Base-by-base conservation (phyloP, 2,329 filamentous ascomycete species). In the Pseudogymnoascus sp. region DNA sequence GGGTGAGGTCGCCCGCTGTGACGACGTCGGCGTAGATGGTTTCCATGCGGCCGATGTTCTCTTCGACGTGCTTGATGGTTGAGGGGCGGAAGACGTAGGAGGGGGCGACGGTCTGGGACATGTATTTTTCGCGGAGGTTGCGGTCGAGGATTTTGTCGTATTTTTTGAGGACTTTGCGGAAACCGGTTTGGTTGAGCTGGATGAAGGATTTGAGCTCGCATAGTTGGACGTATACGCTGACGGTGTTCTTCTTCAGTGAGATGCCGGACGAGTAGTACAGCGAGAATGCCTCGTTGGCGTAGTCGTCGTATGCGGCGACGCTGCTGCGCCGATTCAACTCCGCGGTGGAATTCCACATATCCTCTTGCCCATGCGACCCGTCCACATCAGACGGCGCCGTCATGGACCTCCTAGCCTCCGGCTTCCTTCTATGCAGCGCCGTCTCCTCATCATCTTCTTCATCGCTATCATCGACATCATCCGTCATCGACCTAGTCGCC, bases 161-260 rank as follows among this genome's bases (percentile, higher is more conserved):
- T 76, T 99, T 99, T 78, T 99, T 99, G 69, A 97, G 78, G 0
- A 96, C 93, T 77, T 99, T 99, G 71, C 88, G 86, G 77, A 99
- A 99, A 11, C 95, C 95, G 0, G 95, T 99, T 77, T 90, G 89
- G 81, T 99, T 99, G 66, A 99, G 85, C 78, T 97, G 93, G 63
- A 93, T 88, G 72, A 93, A 99, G 1, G 93, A 97, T 73, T 96
- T 96, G 71, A 99, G 84, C 75, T 97, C 95, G 77, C 93, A 97
- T 16, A 97, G 80, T 68, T 91, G 89, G 53, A 99, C 95, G 73
- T 97, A 99, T 65, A 93, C 81, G 73, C 87, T 87, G 68, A 96
- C 86, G 63, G 91, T 89, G 62, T 93, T 87, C 79, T 96, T 97
- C 82, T 97, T 97, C 67, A 99, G 78, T 71, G 92, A 93, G 68